These are phyloP conservation scores for Trametes hirsuta DNA, from an alignment of 1,284 basidiomycete genomes.

Conservation along the genomic window DNA sequence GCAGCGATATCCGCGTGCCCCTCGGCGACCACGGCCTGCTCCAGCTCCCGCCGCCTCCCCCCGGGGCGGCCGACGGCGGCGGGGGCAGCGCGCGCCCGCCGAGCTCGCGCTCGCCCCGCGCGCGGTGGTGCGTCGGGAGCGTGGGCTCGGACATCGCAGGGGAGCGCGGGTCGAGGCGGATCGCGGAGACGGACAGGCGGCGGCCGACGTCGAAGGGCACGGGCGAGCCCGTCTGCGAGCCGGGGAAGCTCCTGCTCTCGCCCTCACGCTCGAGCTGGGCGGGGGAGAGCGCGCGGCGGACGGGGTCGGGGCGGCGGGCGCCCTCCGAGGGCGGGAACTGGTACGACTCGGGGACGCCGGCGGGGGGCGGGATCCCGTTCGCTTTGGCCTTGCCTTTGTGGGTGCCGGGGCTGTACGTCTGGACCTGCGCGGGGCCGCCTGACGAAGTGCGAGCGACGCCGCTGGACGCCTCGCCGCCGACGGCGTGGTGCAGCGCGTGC, in stretches of 20 bases:
- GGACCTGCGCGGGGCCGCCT: not conserved
- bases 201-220: conserved; percentile 50
- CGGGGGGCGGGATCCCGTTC: conserved; percentile 33
- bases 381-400: conserved; percentile 38
- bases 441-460: conserved; percentile 17
- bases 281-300: conserved; percentile 28
- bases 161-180: conserved; percentile 45
- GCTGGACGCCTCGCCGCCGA: conserved; percentile 8
- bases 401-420: conserved; percentile 28
- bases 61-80: conserved; percentile 11
- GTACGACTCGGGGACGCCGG: conserved; percentile 22
- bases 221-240: conserved; percentile 45
- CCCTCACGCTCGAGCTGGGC: conserved; percentile 39
- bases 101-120: not conserved
- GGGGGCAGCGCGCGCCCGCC: conserved; percentile 9
- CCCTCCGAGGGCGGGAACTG: conserved; percentile 25
- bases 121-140: not conserved
- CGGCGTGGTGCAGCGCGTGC: conserved; percentile 18
- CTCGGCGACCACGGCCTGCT: conserved; percentile 15
- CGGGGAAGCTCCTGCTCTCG: conserved; percentile 37
- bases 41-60: not conserved
- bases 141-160: conserved; percentile 6
- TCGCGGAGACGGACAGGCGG: conserved; percentile 51
- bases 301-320: conserved; percentile 21
- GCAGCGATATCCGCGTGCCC: conserved; percentile 13